Evolutionary conservation across 164 flowering plant species (phyloP).

Genomic region (Umbellularia californica): DNA sequence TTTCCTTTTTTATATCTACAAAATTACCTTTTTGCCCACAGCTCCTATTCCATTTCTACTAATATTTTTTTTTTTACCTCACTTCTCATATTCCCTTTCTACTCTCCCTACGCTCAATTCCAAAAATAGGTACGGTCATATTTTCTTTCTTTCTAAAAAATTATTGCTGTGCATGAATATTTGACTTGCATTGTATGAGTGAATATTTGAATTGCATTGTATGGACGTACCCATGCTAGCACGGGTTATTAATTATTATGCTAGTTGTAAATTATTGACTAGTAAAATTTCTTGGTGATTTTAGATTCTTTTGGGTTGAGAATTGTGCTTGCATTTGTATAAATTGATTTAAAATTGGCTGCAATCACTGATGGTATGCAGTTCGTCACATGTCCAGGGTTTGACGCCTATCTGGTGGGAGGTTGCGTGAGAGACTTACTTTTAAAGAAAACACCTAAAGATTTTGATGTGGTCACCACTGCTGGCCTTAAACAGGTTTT

Average conservation of each 20-base stretch:
- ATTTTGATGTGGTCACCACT: slow-evolving; percentile 86
- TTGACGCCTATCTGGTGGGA: slow-evolving; percentile 81
- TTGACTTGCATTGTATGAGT: too few relatives aligned
- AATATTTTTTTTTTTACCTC: too few relatives aligned
- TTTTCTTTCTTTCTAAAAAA: too few relatives aligned
- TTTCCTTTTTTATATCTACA: too few relatives aligned
- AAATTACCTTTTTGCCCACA: too few relatives aligned
- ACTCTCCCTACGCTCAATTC: too few relatives aligned
- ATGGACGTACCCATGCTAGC: too few relatives aligned
- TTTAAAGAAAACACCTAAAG: slow-evolving; percentile 70
- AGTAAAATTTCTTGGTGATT: neutral
- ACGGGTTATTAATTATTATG: neutral
- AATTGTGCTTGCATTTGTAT: neutral
- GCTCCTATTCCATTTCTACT: too few relatives aligned
- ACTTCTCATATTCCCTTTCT: too few relatives aligned
- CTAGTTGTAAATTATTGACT: neutral
- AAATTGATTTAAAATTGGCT: neutral
- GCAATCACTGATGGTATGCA: neutral
- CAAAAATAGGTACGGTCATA: too few relatives aligned
- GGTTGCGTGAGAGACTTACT: slow-evolving; percentile 95
- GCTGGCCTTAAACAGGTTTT: slow-evolving; percentile 69
- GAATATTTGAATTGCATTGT: too few relatives aligned
- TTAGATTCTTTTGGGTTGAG: neutral
- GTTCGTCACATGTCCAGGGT: slow-evolving; percentile 43
- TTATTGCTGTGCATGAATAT: too few relatives aligned